Percentiles rank a stretch among this genome's conserved stretches.
Evolutionary conservation across 805 yeast genomes (phyloP).

Genomic region (Pichia pseudocactophila): DNA sequence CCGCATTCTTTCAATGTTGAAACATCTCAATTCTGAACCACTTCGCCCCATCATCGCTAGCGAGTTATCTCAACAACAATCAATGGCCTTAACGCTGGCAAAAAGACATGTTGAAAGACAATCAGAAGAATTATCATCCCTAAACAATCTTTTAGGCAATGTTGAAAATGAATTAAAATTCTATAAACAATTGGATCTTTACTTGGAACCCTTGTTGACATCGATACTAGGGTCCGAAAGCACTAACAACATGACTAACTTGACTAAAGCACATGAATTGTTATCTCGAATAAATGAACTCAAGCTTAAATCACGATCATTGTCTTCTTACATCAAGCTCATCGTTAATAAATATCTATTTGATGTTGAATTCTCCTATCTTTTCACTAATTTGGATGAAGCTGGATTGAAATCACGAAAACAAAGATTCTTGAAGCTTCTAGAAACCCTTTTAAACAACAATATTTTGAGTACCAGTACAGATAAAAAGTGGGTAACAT

Average conservation of each 20-base stretch:
- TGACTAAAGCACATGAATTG: background rate
- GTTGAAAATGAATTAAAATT: background rate
- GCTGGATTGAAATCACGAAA: slow-evolving; percentile 16
- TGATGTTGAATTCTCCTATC: slow-evolving; percentile 16
- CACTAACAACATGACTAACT: background rate
- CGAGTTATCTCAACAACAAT: background rate
- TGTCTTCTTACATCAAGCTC: slow-evolving; percentile 20
- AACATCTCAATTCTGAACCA: background rate
- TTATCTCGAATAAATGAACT: slow-evolving; percentile 10
- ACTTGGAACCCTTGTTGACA: background rate
- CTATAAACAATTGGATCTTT: background rate
- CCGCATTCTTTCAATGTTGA: background rate
- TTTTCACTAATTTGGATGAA: slow-evolving; percentile 14
- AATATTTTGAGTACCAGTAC: slow-evolving; percentile 8
- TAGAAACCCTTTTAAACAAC: slow-evolving; percentile 27
- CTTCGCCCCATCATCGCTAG: background rate
- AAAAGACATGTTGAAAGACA: background rate
- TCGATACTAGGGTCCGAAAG: background rate
- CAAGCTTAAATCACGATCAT: slow-evolving; percentile 15
- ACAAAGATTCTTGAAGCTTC: slow-evolving; percentile 19
- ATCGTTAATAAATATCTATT: slow-evolving; percentile 24
- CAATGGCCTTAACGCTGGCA: background rate
- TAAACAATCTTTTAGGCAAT: background rate
- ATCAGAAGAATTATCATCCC: background rate
- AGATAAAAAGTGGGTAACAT: slow-evolving; percentile 11